phyloP scores from a whole-genome alignment of 306 rosid genomes.

The Datisca glomerata region DNA sequence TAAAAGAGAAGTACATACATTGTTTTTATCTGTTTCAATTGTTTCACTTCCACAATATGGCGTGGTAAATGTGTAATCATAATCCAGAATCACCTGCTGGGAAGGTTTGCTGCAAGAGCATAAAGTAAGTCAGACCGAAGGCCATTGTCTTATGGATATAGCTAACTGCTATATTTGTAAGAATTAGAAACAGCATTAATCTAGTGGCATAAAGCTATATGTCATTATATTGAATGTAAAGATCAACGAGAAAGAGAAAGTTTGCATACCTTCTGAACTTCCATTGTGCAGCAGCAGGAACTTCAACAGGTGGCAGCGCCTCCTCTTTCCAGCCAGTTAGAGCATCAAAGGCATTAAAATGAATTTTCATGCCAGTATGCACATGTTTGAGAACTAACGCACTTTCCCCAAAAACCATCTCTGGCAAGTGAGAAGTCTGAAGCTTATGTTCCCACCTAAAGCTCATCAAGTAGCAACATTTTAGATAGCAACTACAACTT shows the following conservation, averaged over 20 bases:
- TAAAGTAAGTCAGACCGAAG: conserved; percentile 25
- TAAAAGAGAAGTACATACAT: conserved; percentile 51
- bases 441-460: conserved; percentile 88
- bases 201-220: too few species aligned
- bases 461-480: conserved; percentile 5
- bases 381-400: conserved; percentile 53
- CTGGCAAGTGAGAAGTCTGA: conserved; percentile 74
- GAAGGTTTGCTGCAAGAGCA: conserved; percentile 73
- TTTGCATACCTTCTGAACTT: conserved; percentile 60
- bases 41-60: conserved; percentile 80
- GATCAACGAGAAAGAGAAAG: not conserved
- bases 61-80: conserved; percentile 91
- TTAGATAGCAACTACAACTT: conserved; percentile 1
- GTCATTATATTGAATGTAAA: too few species aligned
- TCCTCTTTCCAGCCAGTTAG: conserved; percentile 88
- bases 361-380: conserved; percentile 53
- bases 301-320: conserved; percentile 91
- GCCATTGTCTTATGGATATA: too few species aligned
- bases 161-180: too few species aligned
- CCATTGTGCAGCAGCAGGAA: conserved; percentile 98
- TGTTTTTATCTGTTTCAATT: conserved; percentile 31
- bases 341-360: conserved; percentile 92
- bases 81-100: conserved; percentile 77
- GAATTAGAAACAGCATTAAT: too few species aligned
- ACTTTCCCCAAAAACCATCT: conserved; percentile 94